Conservation (phyloP, 345 rosid genomes). For the Populus euphratica region DNA sequence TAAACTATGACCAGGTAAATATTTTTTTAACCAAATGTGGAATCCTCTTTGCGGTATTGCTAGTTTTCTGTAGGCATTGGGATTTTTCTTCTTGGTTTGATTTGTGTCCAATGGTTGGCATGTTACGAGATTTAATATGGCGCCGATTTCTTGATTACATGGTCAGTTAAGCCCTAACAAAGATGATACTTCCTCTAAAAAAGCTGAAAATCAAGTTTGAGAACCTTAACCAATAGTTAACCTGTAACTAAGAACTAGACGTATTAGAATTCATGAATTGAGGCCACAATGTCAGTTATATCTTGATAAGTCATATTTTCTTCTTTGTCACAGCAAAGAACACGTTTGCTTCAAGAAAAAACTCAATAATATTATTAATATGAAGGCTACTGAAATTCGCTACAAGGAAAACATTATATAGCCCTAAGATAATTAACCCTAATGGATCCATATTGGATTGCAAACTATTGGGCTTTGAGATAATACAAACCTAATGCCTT, state of each 20-base stretch:
- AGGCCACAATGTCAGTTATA: no score
- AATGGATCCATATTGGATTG: background rate
- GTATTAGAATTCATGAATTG: background rate
- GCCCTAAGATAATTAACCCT: no score
- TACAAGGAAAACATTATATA: background rate
- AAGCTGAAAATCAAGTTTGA: background rate
- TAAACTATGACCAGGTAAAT: slow-evolving; percentile 93
- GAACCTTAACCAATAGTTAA: background rate
- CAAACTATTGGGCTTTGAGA: background rate
- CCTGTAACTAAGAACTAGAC: background rate
- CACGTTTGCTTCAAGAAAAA: no score
- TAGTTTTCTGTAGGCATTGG: background rate
- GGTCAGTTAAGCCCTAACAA: no score
- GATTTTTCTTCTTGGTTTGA: background rate
- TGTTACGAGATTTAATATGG: background rate
- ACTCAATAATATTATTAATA: no score
- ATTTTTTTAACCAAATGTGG: background rate
- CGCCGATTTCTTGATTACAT: no score
- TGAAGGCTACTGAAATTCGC: background rate
- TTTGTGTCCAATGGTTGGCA: background rate
- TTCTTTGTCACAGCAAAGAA: no score
- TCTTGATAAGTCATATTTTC: no score
- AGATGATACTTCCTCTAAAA: background rate
- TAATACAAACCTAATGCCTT: no score
- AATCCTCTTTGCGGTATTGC: background rate